Evolutionary conservation across 768 basidiomycete species (phyloP), one percentile per base, ranked within the genome.

Genomic region (Phlebiopsis gigantea): DNA sequence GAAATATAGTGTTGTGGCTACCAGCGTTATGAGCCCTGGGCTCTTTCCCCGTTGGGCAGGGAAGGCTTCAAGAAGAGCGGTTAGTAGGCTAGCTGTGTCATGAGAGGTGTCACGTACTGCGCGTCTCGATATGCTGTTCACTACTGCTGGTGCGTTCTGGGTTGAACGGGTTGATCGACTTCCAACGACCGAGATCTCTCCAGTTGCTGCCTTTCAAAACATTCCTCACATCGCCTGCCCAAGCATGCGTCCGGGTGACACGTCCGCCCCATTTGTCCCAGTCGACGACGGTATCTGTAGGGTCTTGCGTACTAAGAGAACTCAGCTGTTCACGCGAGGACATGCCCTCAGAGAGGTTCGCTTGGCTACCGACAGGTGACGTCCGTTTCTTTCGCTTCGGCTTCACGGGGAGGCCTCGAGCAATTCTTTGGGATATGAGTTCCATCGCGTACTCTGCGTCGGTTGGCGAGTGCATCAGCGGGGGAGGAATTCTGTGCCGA

Each of bases 381-480:
- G 46, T 29, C 57, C 63, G 24, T 58, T 68, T 31, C 62, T 59
- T 65, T 50, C 46, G 60, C 42, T 61, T 63, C 4, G 78, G 61
- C 21, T 65, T 71, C 31, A 85, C 65, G 24, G 76, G 73, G 48
- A 84, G 71, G 5, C 85, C 85, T 19, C 75, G 69, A 30, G 79
- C 76, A 4, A 86, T 74, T 7, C 86, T 79, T 55, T 77, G 74
- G 3, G 84, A 77, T 17, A 88, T 86, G 10, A 88, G 65, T 34
- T 84, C 77, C 81, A 87, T 87, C 1, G 87, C 85, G 62, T 84
- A 83, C 47, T 88, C 84, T 3, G 81, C 77, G 61, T 88, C 85
- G 3, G 84, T 88, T 0, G 87, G 85, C 10, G 78, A 79, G 57
- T 82, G 77, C 34, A 63, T 58, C 48, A 87, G 75, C 2, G 73